Percentiles rank a stretch among this genome's conserved stretches.
phyloP scores from a whole-genome alignment of 371 early-diverging fungal species.

The Vairimorpha apis region DNA sequence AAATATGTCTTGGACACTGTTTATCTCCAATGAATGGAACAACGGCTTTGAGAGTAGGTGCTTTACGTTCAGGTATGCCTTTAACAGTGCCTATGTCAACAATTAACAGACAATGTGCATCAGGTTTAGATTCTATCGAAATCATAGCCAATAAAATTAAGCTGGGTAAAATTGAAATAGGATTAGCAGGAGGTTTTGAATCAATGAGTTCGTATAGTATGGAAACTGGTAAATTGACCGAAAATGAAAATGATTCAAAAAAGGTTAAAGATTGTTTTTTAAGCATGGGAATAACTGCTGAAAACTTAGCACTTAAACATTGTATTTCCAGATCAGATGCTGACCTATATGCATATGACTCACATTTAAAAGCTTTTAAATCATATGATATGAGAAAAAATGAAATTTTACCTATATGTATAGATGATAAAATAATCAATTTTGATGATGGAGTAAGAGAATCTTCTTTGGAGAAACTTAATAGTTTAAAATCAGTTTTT shows the following conservation, averaged over 20 bases:
- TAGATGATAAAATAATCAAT: slow-evolving; percentile 66
- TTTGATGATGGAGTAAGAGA: slow-evolving; percentile 84
- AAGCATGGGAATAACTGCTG: slow-evolving; percentile 85
- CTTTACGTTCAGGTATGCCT: slow-evolving; percentile 66
- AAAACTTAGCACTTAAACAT: slow-evolving; percentile 82
- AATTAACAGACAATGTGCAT: slow-evolving; percentile 89
- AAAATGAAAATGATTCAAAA: background rate
- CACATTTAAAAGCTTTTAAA: slow-evolving; percentile 70
- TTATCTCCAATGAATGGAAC: slow-evolving; percentile 77
- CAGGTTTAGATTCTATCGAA: slow-evolving; percentile 83
- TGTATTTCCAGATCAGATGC: slow-evolving; percentile 72
- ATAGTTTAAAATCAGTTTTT: slow-evolving; percentile 82
- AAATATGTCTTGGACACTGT: slow-evolving; percentile 77
- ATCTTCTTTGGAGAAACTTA: slow-evolving; percentile 71
- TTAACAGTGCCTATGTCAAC: slow-evolving; percentile 72
- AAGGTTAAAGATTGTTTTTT: slow-evolving; percentile 62
- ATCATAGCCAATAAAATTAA: slow-evolving; percentile 79
- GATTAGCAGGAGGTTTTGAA: slow-evolving; percentile 94
- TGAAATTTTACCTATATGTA: slow-evolving; percentile 80
- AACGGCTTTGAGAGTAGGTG: slow-evolving; percentile 86
- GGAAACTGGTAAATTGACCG: background rate
- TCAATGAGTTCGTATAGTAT: slow-evolving; percentile 81
- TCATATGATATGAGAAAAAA: slow-evolving; percentile 80
- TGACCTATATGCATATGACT: slow-evolving; percentile 75
- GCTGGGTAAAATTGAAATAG: slow-evolving; percentile 79